A percentile compares a stretch with the other conserved stretches of the same genome.
Evolutionary conservation across 2,329 filamentous ascomycete genomes (phyloP).

Genomic region (Claviceps pazoutovae): DNA sequence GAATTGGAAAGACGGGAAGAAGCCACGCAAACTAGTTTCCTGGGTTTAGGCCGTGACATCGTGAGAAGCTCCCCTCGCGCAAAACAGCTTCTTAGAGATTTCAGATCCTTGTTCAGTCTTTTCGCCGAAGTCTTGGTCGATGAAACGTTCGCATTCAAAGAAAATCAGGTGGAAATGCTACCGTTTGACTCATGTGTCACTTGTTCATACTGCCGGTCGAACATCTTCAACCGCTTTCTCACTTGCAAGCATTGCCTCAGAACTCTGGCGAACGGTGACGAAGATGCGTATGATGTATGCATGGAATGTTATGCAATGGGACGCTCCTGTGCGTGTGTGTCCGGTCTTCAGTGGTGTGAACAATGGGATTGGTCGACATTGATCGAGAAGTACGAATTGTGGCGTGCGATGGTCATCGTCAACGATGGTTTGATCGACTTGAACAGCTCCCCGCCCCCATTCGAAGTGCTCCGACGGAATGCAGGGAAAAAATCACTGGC

Average conservation of each 20-base stretch:
- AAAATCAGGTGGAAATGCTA: constrained; percentile 59
- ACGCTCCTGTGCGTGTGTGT: constrained; percentile 79
- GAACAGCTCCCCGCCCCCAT: constrained; percentile 51
- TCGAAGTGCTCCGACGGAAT: constrained; percentile 54
- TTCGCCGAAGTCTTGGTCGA: constrained; percentile 70
- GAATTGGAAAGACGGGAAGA: constrained; percentile 37
- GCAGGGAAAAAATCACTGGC: constrained; percentile 67
- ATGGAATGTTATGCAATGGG: constrained; percentile 99
- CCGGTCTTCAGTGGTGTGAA: constrained; percentile 77
- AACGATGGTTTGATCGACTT: constrained; percentile 55
- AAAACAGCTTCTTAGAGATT: constrained; percentile 66
- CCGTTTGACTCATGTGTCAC: constrained; percentile 84
- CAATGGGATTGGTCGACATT: constrained; percentile 81
- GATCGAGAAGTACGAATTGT: constrained; percentile 62
- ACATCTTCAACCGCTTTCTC: constrained; percentile 94
- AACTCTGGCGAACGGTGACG: constrained; percentile 48
- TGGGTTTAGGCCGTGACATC: constrained; percentile 34
- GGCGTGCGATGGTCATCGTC: constrained; percentile 65
- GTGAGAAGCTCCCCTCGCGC: constrained; percentile 31
- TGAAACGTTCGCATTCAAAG: constrained; percentile 67
- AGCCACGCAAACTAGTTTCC: constrained; percentile 29
- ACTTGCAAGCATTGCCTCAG: constrained; percentile 78
- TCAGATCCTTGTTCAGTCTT: constrained; percentile 63
- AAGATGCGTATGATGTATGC: constrained; percentile 88
- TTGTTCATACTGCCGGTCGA: constrained; percentile 88